Percentiles rank a stretch among this genome's conserved stretches.
These are phyloP conservation scores for Phaeosphaeria sp. DNA, from an alignment of 2,329 filamentous ascomycete genomes.

Conservation along the genomic window DNA sequence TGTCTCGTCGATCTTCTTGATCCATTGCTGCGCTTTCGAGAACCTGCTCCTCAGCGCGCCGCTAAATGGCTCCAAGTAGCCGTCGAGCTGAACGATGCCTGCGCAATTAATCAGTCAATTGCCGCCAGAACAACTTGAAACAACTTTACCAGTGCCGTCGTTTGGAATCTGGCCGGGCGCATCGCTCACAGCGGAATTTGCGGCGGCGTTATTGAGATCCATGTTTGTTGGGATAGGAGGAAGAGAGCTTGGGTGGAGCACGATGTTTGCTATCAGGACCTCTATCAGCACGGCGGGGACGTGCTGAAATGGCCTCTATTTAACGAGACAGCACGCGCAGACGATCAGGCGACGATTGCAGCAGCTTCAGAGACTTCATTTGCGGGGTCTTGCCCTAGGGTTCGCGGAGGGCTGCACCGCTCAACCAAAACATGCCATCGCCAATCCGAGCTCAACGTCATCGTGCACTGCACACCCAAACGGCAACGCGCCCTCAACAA, in stretches of 20 bases:
- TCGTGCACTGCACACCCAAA: conserved; percentile 30
- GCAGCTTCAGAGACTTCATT: conserved; percentile 22
- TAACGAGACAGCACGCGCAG: not conserved
- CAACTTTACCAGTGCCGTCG: conserved; percentile 72
- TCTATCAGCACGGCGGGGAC: conserved; percentile 9
- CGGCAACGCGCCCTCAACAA: conserved; percentile 30
- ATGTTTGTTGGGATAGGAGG: conserved; percentile 30
- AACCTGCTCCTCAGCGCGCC: conserved; percentile 79
- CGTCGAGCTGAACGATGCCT: conserved; percentile 89
- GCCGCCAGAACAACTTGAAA: not conserved
- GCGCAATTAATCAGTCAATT: conserved; percentile 32
- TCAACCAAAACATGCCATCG: conserved; percentile 41
- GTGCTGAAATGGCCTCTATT: conserved; percentile 10
- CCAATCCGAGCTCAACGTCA: conserved; percentile 38
- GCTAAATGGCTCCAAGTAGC: conserved; percentile 86
- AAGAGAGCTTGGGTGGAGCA: conserved; percentile 12
- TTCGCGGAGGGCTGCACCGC: conserved; percentile 33
- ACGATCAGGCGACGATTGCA: not conserved
- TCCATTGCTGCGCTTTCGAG: conserved; percentile 82
- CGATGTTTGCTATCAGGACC: conserved; percentile 20
- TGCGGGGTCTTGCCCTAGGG: conserved; percentile 39
- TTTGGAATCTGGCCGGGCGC: conserved; percentile 63
- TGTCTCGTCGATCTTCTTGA: conserved; percentile 78
- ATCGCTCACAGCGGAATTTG: conserved; percentile 53
- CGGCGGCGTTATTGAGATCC: conserved; percentile 54